Conservation (phyloP, 1,139 yeast species). For the Yamadazyma sp. region DNA sequence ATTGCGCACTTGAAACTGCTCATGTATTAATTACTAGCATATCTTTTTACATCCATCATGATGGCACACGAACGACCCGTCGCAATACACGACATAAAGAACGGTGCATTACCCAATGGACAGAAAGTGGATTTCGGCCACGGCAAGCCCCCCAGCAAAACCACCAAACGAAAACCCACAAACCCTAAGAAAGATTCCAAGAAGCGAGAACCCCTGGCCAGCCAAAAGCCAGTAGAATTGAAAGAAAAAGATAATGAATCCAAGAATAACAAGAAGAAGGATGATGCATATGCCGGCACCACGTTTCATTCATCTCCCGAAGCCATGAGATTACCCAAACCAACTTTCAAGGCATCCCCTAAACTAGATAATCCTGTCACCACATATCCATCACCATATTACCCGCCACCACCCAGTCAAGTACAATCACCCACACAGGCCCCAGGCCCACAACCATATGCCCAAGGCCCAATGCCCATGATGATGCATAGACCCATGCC, state of each 20-base stretch:
- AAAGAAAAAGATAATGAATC: constrained; percentile 10
- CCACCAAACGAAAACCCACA: constrained; percentile 20
- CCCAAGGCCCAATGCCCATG: neutral
- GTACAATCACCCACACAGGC: constrained; percentile 1
- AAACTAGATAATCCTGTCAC: constrained; percentile 17
- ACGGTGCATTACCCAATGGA: constrained; percentile 38
- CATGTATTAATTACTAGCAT: neutral
- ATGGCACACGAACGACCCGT: constrained; percentile 43
- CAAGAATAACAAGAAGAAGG: constrained; percentile 9
- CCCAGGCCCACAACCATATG: constrained; percentile 1
- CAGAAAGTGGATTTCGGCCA: constrained; percentile 41
- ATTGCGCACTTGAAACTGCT: neutral
- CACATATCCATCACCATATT: constrained; percentile 12
- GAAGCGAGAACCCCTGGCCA: constrained; percentile 16
- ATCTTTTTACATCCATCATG: constrained; percentile 16
- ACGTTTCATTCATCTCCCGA: constrained; percentile 60
- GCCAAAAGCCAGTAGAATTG: constrained; percentile 32
- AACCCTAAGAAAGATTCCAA: constrained; percentile 6
- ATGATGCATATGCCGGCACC: constrained; percentile 54
- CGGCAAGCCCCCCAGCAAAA: constrained; percentile 16
- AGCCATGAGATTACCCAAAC: constrained; percentile 57
- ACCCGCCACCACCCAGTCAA: constrained; percentile 3
- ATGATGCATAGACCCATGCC: neutral
- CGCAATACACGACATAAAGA: constrained; percentile 19
- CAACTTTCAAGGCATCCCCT: constrained; percentile 42